Conservation (phyloP, 176 grass and related monocot genomes). For the Carex cristatella region DNA sequence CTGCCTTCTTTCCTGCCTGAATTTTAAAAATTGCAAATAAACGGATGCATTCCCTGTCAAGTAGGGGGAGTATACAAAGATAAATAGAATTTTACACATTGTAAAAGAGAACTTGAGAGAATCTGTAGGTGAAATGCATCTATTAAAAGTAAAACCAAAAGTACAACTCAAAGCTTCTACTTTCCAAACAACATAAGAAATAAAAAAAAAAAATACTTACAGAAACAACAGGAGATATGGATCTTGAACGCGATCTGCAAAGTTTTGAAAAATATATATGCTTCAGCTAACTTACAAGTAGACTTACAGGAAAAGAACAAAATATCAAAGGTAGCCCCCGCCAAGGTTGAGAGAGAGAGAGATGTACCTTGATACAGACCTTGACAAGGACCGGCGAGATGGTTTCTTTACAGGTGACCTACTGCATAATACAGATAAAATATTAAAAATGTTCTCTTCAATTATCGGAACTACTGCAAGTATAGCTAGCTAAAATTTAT, state of each 20-base stretch:
- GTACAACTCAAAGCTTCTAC: slow-evolving; percentile 33
- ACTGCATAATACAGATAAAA: slow-evolving; percentile 11
- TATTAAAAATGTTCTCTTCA: background rate
- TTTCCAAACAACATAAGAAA: background rate
- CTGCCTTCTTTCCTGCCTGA: background rate
- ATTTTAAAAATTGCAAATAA: background rate
- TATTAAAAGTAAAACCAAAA: slow-evolving; percentile 1
- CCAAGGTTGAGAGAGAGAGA: background rate
- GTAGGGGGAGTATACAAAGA: background rate
- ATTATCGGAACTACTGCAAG: background rate
- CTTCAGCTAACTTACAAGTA: background rate
- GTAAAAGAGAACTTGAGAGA: background rate
- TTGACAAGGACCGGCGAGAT: slow-evolving; percentile 24
- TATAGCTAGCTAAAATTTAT: background rate
- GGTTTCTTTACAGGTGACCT: slow-evolving; percentile 16
- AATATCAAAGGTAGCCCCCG: background rate
- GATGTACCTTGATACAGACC: slow-evolving; percentile 18
- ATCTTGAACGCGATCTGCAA: slow-evolving; percentile 77
- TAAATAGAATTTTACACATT: background rate
- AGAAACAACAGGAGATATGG: slow-evolving; percentile 43
- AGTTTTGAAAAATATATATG: slow-evolving; percentile 28
- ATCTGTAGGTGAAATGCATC: background rate
- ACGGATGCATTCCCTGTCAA: background rate
- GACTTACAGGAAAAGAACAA: background rate
- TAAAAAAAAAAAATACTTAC: slow-evolving; percentile 40